phyloP scores from a whole-genome alignment of 1,139 yeast genomes.

The Debaryomyces coudertii region DNA sequence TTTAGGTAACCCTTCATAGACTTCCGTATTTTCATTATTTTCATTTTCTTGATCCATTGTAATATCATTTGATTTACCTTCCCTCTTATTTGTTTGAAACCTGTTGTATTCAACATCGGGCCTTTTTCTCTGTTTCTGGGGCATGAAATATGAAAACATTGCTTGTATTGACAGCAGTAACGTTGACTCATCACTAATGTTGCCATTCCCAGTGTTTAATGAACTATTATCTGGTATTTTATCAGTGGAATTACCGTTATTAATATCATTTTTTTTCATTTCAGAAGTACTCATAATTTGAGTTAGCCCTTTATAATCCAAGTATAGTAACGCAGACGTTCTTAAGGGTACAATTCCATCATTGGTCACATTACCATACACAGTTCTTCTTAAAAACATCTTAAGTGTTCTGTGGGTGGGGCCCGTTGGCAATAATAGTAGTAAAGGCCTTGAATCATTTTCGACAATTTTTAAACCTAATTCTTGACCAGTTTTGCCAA shows the following conservation, averaged over 20 bases:
- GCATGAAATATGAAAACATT: conserved; percentile 47
- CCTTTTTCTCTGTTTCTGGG: conserved; percentile 41
- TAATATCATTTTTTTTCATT: conserved; percentile 12
- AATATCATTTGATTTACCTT: conserved; percentile 9
- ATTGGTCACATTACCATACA: conserved; percentile 77
- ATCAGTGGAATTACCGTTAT: conserved; percentile 14
- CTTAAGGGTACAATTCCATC: conserved; percentile 95
- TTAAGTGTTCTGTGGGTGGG: conserved; percentile 71
- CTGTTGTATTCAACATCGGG: conserved; percentile 30
- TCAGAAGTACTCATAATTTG: conserved; percentile 41
- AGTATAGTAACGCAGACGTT: conserved; percentile 77
- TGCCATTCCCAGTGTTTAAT: conserved; percentile 17
- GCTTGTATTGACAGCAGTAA: conserved; percentile 48
- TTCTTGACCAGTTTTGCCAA: conserved; percentile 94
- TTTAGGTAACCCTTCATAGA: conserved; percentile 52
- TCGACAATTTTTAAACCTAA: conserved; percentile 60
- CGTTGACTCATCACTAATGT: conserved; percentile 19
- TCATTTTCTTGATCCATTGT: conserved; percentile 4
- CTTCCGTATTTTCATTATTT: conserved; percentile 18
- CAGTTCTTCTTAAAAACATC: conserved; percentile 67
- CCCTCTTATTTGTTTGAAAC: conserved; percentile 31
- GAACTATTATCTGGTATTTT: conserved; percentile 24
- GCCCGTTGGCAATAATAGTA: conserved; percentile 76
- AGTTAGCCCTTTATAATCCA: conserved; percentile 54
- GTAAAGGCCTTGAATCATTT: conserved; percentile 57